Evolutionary conservation across 257 asterid genomes (phyloP), one percentile per base, ranked within the genome.

Genomic region (Perilla frutescens): DNA sequence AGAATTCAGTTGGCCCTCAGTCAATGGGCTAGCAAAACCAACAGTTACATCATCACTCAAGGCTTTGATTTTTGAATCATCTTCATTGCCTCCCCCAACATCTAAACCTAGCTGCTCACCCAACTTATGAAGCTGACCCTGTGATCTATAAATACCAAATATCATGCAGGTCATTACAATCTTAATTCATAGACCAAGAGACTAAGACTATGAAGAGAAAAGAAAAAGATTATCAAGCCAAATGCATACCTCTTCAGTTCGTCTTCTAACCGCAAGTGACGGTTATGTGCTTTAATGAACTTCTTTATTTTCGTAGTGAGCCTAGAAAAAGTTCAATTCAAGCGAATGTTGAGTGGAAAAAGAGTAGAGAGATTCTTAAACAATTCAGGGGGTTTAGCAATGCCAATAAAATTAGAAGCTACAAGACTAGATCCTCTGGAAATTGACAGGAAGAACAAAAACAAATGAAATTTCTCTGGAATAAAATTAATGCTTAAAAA

Each of bases 231-330:
- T 54, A 56, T 39, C 67, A 76, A 49, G 72, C 55, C 73, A 75
- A 73, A 64, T 75, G 48, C 60, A 49, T 79, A 82, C 99, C 98
- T 91, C 88, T 91, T 94, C 74, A 94, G 81, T 71, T 94, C 96
- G 68, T 85, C 97, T 77, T 91, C 92, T 72, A 91, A 71, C 43
- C 87, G 84, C 73, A 77, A 74, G 71, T 87, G 90, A 64, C 84
- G 95, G 69, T 70, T 88, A 70, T 94, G 91, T 69, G 91, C 96
- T 80, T 90, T 91, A 39, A 84, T 59, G 77, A 94, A 90, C 85
- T 86, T 86, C 90, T 90, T 91, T 15, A 89, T 79, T 76, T 84
- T 87, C 48, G 87, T 58, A 14, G 84, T 81, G 62, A 88, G 59
- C 92, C 97, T 94, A 81, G 58, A 82, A 76, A 60, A 77, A 69